phyloP scores from a whole-genome alignment of 768 basidiomycete genomes.

The Trametes cingulata region DNA sequence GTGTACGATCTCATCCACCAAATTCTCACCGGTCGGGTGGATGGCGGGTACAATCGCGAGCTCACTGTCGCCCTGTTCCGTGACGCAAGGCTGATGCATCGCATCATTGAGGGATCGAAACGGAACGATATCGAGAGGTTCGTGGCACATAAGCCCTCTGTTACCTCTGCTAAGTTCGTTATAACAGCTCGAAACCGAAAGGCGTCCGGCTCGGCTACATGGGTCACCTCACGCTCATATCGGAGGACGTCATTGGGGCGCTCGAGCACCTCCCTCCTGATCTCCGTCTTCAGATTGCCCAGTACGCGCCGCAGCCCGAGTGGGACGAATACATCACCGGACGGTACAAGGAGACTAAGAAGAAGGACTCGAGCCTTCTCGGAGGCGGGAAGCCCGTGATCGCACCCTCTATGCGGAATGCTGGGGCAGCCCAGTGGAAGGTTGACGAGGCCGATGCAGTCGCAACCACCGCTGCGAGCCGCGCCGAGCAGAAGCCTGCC shows the following conservation, averaged over 20 bases:
- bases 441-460: slow-evolving; percentile 57
- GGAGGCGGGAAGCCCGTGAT: slow-evolving; percentile 84
- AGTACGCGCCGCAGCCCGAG: slow-evolving; percentile 70
- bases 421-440: slow-evolving; percentile 66
- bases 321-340: slow-evolving; percentile 93
- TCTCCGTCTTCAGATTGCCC: slow-evolving; percentile 61
- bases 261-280: slow-evolving; percentile 87
- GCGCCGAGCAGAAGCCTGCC: slow-evolving; percentile 19
- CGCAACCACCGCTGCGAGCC: slow-evolving; percentile 21
- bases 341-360: slow-evolving; percentile 83
- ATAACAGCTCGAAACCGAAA: slow-evolving; percentile 63
- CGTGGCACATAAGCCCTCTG: slow-evolving; percentile 22
- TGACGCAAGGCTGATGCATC: slow-evolving; percentile 80
- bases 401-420: slow-evolving; percentile 51
- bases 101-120: slow-evolving; percentile 85
- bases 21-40: slow-evolving; percentile 85
- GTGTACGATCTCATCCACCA: slow-evolving; percentile 97
- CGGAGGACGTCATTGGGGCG: slow-evolving; percentile 91
- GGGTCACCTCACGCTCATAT: slow-evolving; percentile 94
- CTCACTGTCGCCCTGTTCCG: slow-evolving; percentile 82
- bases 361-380: slow-evolving; percentile 73
- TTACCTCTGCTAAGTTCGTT: slow-evolving; percentile 2
- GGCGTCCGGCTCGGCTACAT: slow-evolving; percentile 89
- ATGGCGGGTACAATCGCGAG: slow-evolving; percentile 81
- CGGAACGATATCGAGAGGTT: slow-evolving; percentile 78